Conservation (phyloP, 73 alveolate genomes). For the Paramecium tetraurelia region DNA sequence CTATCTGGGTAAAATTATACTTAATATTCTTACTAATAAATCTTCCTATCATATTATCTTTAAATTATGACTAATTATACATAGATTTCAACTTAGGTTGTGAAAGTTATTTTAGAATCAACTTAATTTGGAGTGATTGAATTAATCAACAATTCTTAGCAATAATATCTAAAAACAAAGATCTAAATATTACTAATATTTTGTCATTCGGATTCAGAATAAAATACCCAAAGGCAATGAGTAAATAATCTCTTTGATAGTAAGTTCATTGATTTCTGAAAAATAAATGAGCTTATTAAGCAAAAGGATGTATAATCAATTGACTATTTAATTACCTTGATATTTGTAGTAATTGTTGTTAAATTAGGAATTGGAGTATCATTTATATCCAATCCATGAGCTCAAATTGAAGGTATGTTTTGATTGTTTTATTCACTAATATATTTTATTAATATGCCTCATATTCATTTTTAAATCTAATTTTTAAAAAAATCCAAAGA, state of each 20-base stretch:
- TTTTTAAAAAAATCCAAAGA: background rate
- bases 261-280: background rate
- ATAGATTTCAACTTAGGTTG: background rate
- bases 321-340: background rate
- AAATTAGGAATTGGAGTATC: background rate
- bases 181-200: background rate
- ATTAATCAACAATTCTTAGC: background rate
- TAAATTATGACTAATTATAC: background rate
- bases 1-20: no score
- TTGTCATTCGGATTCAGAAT: background rate
- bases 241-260: background rate
- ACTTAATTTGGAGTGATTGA: background rate
- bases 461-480: conserved; percentile 4
- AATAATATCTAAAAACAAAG: background rate
- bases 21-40: no score
- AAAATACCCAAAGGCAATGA: background rate
- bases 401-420: background rate
- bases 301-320: background rate
- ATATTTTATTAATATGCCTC: background rate
- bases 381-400: background rate
- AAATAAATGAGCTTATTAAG: background rate
- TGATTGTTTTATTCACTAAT: background rate
- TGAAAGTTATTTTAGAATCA: background rate
- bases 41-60: background rate
- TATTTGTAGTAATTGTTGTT: background rate